Evolutionary conservation across 805 yeast species (phyloP).

Genomic region (Suhomyces prunicola): DNA sequence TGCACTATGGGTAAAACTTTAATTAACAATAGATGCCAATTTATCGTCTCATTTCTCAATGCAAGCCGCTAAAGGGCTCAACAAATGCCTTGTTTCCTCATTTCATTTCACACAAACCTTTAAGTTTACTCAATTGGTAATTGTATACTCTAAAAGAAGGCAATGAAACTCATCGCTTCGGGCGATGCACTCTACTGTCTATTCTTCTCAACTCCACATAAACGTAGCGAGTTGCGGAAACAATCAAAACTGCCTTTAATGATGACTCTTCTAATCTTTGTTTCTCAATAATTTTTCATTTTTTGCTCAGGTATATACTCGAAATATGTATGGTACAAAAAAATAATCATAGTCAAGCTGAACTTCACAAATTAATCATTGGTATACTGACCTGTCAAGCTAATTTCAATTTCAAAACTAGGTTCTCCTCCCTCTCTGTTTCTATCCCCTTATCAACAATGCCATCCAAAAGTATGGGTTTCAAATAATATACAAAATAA

Average conservation of each 20-base stretch:
- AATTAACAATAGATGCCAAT: neutral
- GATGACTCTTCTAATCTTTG: neutral
- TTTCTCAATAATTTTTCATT: neutral
- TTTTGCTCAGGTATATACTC: neutral
- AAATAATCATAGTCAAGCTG: neutral
- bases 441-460: constrained; percentile 2
- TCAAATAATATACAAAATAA: constrained; percentile 1
- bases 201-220: no score
- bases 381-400: neutral
- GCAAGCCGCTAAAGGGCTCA: neutral
- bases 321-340: neutral
- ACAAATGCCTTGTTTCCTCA: neutral
- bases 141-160: neutral
- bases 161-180: no score
- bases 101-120: neutral
- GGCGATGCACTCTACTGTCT: neutral
- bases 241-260: neutral
- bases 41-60: neutral
- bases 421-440: constrained; percentile 1
- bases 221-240: neutral
- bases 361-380: neutral
- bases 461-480: constrained; percentile 1
- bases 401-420: neutral
- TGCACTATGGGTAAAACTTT: neutral
- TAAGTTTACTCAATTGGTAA: neutral